phyloP scores from a whole-genome alignment of 192 early-diverging fungal genomes.

The Coemansia reversa region DNA sequence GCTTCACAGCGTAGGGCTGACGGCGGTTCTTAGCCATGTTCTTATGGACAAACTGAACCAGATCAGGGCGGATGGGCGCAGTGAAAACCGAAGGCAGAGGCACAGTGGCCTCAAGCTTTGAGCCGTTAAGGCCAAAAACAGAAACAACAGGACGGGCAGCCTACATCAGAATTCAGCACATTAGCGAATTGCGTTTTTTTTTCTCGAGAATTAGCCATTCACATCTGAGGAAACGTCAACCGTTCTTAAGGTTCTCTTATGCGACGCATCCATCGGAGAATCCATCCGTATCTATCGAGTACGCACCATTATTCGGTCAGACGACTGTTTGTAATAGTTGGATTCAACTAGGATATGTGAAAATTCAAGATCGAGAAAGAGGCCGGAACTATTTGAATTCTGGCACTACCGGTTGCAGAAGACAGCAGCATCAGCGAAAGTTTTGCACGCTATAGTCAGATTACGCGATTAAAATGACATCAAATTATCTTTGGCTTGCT shows the following conservation, averaged over 20 bases:
- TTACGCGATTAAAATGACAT: too few species aligned
- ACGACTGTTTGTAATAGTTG: constrained; percentile 5
- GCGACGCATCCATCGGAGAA: not conserved
- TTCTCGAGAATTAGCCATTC: not conserved
- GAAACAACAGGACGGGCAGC: constrained; percentile 83
- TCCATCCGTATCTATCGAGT: constrained; percentile 5
- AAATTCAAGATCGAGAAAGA: too few species aligned
- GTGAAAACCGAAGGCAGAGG: constrained; percentile 90
- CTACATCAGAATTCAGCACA: constrained; percentile 23
- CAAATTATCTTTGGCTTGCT: too few species aligned
- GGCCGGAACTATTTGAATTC: too few species aligned
- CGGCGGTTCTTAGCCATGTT: constrained; percentile 99
- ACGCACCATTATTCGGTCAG: constrained; percentile 22
- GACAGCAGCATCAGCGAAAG: too few species aligned
- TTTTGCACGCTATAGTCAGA: too few species aligned
- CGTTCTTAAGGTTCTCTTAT: not conserved
- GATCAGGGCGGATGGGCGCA: constrained; percentile 95
- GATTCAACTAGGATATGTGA: constrained; percentile 1
- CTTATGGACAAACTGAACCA: constrained; percentile 94
- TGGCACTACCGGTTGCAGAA: too few species aligned
- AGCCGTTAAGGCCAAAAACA: constrained; percentile 81
- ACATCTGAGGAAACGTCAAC: not conserved
- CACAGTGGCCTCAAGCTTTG: constrained; percentile 70
- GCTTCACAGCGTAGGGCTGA: constrained; percentile 93
- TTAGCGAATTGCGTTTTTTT: not conserved